phyloP scores from a whole-genome alignment of 2,329 filamentous ascomycete genomes.

The Drechslera avenae region DNA sequence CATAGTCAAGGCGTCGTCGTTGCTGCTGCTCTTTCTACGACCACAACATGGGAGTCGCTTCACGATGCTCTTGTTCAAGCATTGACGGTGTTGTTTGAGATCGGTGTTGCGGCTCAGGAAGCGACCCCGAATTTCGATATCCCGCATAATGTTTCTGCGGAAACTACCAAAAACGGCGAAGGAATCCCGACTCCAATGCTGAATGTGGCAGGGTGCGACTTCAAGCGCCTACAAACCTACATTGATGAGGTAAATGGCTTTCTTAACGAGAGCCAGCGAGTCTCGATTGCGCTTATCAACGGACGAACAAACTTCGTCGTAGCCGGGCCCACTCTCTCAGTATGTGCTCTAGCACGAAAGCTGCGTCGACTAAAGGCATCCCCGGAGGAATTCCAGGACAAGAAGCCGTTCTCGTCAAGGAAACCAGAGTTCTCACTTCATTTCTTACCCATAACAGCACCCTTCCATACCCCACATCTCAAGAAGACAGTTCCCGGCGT shows the following conservation, averaged over 20 bases:
- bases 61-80: conserved; percentile 46
- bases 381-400: conserved; percentile 25
- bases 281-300: conserved; percentile 39
- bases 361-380: conserved; percentile 24
- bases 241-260: background rate
- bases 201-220: conserved; percentile 22
- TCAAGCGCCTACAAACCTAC: background rate
- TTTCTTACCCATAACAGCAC: conserved; percentile 51
- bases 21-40: conserved; percentile 43
- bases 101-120: conserved; percentile 1
- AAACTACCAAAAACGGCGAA: conserved; percentile 12
- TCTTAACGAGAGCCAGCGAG: conserved; percentile 12
- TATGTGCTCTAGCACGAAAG: background rate
- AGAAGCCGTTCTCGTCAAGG: conserved; percentile 13
- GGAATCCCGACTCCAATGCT: conserved; percentile 40
- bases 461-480: conserved; percentile 50
- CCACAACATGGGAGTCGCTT: conserved; percentile 43
- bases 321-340: conserved; percentile 33
- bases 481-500: conserved; percentile 7
- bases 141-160: background rate
- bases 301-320: conserved; percentile 37
- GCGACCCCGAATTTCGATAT: background rate
- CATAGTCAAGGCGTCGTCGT: conserved; percentile 50
- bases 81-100: conserved; percentile 24
- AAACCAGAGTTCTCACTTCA: conserved; percentile 33